Conservation (phyloP, 1,139 yeast species). For the Yamadazyma diddensiae region DNA sequence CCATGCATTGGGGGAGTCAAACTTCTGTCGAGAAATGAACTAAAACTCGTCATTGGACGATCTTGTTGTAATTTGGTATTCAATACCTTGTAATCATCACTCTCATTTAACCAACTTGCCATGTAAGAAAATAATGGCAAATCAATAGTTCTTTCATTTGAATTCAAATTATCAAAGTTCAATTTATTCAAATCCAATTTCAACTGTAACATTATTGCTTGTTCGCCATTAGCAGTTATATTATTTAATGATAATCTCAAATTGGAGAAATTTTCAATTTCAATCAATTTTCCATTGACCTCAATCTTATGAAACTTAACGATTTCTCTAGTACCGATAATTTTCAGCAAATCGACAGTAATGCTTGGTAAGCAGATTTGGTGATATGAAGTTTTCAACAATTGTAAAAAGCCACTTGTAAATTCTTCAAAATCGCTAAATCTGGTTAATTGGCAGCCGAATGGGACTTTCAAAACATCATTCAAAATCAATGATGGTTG, state of each 20-base stretch:
- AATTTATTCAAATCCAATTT: constrained; percentile 13
- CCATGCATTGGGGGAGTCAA: constrained; percentile 16
- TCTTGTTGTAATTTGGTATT: constrained; percentile 13
- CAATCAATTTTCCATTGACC: constrained; percentile 20
- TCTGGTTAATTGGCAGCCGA: constrained; percentile 21
- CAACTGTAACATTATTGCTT: constrained; percentile 13
- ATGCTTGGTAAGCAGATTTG: constrained; percentile 20
- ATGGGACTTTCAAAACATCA: constrained; percentile 16
- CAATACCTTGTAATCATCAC: constrained; percentile 17
- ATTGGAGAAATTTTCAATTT: constrained; percentile 15
- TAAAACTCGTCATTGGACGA: constrained; percentile 6
- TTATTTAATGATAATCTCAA: constrained; percentile 13
- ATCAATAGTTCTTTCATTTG: constrained; percentile 12
- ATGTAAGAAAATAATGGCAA: constrained; percentile 16
- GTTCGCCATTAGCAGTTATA: constrained; percentile 12
- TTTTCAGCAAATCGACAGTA: constrained; percentile 19
- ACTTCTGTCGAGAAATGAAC: constrained; percentile 10
- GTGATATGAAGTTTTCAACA: constrained; percentile 16
- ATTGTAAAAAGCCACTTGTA: constrained; percentile 13
- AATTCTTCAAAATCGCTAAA: constrained; percentile 20
- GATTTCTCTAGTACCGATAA: constrained; percentile 18
- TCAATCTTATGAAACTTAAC: constrained; percentile 22
- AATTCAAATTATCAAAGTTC: constrained; percentile 12
- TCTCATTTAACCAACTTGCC: constrained; percentile 16
- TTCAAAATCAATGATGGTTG: constrained; percentile 15